These are phyloP conservation scores for Populus hybrid DNA, from an alignment of 441 rosid species.

Conservation along the genomic window DNA sequence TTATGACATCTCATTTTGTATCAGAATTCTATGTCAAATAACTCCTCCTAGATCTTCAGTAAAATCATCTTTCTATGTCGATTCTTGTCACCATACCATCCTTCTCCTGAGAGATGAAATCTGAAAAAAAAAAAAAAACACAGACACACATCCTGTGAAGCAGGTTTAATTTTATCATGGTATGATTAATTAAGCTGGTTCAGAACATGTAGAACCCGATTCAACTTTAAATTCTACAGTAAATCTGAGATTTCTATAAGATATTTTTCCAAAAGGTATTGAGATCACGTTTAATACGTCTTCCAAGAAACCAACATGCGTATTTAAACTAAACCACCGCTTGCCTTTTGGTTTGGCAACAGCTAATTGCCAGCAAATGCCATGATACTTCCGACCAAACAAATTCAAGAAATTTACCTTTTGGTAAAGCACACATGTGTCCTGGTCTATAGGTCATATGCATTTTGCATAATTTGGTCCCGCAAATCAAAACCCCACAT, in stretches of 20 bases:
- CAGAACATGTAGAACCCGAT: background rate
- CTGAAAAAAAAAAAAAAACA: background rate
- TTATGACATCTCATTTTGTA: background rate
- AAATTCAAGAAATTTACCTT: background rate
- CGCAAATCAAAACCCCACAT: background rate
- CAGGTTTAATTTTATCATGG: background rate
- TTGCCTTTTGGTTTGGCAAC: background rate
- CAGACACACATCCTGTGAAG: background rate
- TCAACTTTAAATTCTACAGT: background rate
- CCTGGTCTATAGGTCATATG: no score
- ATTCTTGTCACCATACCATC: background rate
- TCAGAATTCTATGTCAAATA: background rate
- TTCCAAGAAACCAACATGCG: background rate
- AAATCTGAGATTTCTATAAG: background rate
- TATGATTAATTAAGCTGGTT: background rate
- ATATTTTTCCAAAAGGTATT: background rate
- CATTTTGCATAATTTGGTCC: background rate
- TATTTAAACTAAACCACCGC: background rate
- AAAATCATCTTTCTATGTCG: background rate
- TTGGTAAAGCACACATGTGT: background rate
- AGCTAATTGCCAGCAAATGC: slow-evolving; percentile 1
- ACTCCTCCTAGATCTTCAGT: background rate
- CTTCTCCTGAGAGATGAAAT: background rate
- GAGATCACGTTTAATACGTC: background rate
- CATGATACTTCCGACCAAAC: background rate